These are phyloP conservation scores for Aspergillus carbonarius DNA, from an alignment of 2,329 filamentous ascomycete species.

Conservation along the genomic window DNA sequence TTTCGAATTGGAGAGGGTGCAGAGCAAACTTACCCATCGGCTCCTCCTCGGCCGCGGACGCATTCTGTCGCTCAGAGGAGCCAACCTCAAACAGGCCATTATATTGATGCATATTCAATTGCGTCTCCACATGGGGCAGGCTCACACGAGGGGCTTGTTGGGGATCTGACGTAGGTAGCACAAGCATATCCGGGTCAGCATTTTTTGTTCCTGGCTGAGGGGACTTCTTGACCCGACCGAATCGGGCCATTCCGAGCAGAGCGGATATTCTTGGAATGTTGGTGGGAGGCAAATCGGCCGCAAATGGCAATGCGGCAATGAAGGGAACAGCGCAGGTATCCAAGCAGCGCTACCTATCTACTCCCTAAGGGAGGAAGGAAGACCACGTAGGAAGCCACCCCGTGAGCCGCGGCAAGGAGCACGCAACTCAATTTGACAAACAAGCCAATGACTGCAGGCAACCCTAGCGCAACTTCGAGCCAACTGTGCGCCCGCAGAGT, in stretches of 20 bases:
- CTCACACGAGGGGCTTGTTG: conserved; percentile 36
- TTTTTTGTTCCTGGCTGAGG: conserved; percentile 20
- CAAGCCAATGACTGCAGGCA: neutral
- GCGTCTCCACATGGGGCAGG: conserved; percentile 42
- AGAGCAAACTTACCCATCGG: conserved; percentile 25
- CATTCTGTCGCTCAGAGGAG: conserved; percentile 26
- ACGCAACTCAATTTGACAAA: neutral
- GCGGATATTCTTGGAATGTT: conserved; percentile 15
- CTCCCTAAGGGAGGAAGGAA: neutral
- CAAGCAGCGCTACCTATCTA: neutral
- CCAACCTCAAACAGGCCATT: conserved; percentile 38
- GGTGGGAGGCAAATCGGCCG: conserved; percentile 6
- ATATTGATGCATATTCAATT: conserved; percentile 45
- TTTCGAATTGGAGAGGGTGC: neutral
- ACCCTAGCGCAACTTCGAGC: neutral
- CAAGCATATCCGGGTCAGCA: conserved; percentile 29
- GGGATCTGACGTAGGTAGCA: conserved; percentile 21
- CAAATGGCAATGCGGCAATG: conserved; percentile 10
- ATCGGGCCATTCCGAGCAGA: conserved; percentile 29
- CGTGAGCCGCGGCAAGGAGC: conserved; percentile 7
- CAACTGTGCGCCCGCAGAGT: neutral
- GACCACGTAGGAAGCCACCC: neutral
- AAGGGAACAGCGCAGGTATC: conserved; percentile 1
- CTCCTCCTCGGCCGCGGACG: conserved; percentile 19
- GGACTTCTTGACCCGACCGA: conserved; percentile 32